Percentiles rank a stretch among this genome's conserved stretches.
phyloP scores from a whole-genome alignment of 2,329 filamentous ascomycete species.

The Metarhizium humberi region DNA sequence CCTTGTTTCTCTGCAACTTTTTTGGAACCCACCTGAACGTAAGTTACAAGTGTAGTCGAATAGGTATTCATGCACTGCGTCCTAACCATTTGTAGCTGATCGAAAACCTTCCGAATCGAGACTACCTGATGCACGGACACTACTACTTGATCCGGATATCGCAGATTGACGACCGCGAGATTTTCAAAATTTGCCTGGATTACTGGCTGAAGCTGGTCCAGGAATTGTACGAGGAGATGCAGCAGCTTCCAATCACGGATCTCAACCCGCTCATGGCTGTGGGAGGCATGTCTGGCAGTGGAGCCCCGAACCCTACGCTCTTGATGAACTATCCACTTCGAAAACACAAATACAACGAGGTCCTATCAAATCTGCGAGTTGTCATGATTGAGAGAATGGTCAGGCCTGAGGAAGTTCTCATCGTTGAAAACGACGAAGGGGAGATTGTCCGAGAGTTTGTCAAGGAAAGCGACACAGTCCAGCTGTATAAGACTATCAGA shows the following conservation, averaged over 20 bases:
- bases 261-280: conserved; percentile 82
- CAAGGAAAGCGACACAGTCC: conserved; percentile 98
- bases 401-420: conserved; percentile 89
- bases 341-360: conserved; percentile 96
- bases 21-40: conserved; percentile 87
- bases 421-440: conserved; percentile 99
- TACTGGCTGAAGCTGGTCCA: conserved; percentile 99
- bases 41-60: conserved; percentile 15
- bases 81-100: conserved; percentile 52
- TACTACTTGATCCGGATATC: conserved; percentile 98
- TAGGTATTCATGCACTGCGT: conserved; percentile 8
- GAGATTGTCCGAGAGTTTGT: conserved; percentile 99
- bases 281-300: conserved; percentile 63
- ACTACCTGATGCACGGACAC: conserved; percentile 91
- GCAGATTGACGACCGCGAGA: conserved; percentile 96
- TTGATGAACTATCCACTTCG: conserved; percentile 85
- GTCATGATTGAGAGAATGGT: conserved; percentile 99
- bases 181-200: conserved; percentile 98
- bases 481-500: conserved; percentile 97
- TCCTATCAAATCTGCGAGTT: conserved; percentile 84
- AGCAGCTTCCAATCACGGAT: conserved; percentile 86
- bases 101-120: conserved; percentile 88
- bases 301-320: conserved; percentile 76
- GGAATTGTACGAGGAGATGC: conserved; percentile 98
- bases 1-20: conserved; percentile 93